A percentile compares a stretch with the other conserved stretches of the same genome.
These are phyloP conservation scores for Heliamphora pulchella DNA, from an alignment of 179 eudicot genomes.

Conservation along the genomic window DNA sequence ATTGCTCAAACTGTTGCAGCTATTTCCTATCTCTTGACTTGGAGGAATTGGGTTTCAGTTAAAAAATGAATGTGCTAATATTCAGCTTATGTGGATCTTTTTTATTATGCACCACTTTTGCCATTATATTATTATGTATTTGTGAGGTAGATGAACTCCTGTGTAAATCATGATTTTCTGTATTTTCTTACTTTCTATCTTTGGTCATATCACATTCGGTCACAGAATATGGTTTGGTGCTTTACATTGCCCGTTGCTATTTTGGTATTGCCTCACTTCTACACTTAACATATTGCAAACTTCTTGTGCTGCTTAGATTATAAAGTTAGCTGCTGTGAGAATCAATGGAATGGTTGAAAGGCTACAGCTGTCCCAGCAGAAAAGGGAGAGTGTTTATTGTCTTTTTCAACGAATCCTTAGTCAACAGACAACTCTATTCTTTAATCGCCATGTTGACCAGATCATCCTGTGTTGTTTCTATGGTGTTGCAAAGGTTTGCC, in stretches of 20 bases:
- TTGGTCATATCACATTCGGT: not conserved
- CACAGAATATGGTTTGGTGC: not conserved
- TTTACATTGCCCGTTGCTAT: not conserved
- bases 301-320: conserved; percentile 38
- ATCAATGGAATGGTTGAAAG: conserved; percentile 91
- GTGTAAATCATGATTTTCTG: not conserved
- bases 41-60: not conserved
- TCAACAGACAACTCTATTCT: conserved; percentile 65
- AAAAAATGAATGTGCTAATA: not conserved
- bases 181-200: not conserved
- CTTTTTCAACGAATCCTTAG: conserved; percentile 75
- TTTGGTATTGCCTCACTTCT: conserved; percentile 1
- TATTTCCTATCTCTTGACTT: conserved; percentile 1
- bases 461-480: conserved; percentile 85
- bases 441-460: conserved; percentile 89
- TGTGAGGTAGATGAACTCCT: not conserved
- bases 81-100: too few relatives aligned
- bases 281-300: not conserved
- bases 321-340: conserved; percentile 91
- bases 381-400: conserved; percentile 73
- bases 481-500: conserved; percentile 90
- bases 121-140: too few relatives aligned
- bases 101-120: not conserved
- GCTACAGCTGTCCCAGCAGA: conserved; percentile 64
- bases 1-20: not conserved